Base-by-base conservation (phyloP, 345 rosid genomes). In the Populus tremula region DNA sequence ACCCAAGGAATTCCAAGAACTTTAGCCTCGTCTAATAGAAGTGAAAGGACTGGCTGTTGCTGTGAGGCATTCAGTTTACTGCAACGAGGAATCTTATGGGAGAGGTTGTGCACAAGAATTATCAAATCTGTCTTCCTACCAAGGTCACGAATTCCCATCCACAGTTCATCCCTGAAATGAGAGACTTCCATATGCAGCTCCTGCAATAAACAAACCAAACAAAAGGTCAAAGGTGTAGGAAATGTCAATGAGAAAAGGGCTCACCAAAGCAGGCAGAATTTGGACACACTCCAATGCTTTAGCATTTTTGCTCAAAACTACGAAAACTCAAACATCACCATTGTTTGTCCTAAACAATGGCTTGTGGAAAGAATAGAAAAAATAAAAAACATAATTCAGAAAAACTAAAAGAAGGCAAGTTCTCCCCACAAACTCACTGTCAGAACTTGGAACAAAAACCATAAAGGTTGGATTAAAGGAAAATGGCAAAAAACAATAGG, bases 1-100 rank as follows among this genome's bases (percentile, higher is more conserved):
- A 93, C 88, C 99, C 99, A 95, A 33, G 99, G 99, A 76, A 95
- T 92, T 76, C 98, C 97, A 18, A 95, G 94, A 72, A 96, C 90
- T 77, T 93, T 95, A 70, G 96, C 96, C 85, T 95, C 99, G 10
- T 92, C 90, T 76, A 95, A 82, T 77, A 92, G 86, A 80, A 93
- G 90, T 59, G 87, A 81, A 73, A 95, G 97, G 77, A 91, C 97
- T 69, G 99, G 96, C 81, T 85, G 90, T 61, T 78, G 93, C 78
- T 78, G 85, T 29, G 86, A 81, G 71, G 87, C 75, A 79, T 84
- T 86, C 62, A 85, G 69, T 69, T 83, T 74, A 73, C 80, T 93
- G 77, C 83, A 89, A 25, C 86, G 89, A 78, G 98, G 97, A 76
- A 95, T 88, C 86, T 86, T 91, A 81, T 95, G 99, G 73, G 98